Evolutionary conservation across 257 asterid genomes (phyloP), one percentile per base, ranked within the genome.

Genomic region (Primulina eburnea): DNA sequence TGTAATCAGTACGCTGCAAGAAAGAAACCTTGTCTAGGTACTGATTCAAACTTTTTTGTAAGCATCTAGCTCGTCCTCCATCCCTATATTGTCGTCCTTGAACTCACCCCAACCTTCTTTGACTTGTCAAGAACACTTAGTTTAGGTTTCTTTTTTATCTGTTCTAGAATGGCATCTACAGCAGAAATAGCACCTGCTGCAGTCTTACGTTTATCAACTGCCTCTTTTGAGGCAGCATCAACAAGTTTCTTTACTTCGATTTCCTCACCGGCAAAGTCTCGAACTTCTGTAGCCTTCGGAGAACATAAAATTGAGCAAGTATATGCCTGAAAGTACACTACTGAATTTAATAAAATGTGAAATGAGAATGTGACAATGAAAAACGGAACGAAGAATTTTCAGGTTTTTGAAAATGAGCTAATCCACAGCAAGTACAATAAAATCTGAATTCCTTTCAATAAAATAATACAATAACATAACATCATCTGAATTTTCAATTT

Each of bases 21-120:
- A 93, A 93, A 33, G 94, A 85, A 10, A 89, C 92, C 80, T 73
- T 86, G 64, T 93, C 97, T 78, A 93, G 83, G 82, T 93, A 93
- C 72, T 93, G 91, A 73, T 93, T 89, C 12, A 96, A 85, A 73
- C 97, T 93, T 77, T 90, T 87, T 90, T 89, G 92, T 90, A 93
- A 16, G 92, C 92, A 65, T 89, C 99, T 28, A 93, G 83, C 77
- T 93, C 99, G 0, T 90, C 96, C 76, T 89, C 99, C 82, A 90
- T 40, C 70, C 97, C 99, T 82, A 68, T 86, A 40, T 86, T 85
- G 34, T 89, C 97, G 1, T 77, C 99, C 84, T 93, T 93, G 88
- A 80, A 93, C 81, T 88, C 99, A 8, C 93, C 96, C 97, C 99
- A 93, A 79, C 90, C 99, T 86, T 89, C 85, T 89, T 93, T 14